Evolutionary conservation across 2,329 filamentous ascomycete species (phyloP), one percentile per base, ranked within the genome.

Genomic region (Neospermospora avenae): DNA sequence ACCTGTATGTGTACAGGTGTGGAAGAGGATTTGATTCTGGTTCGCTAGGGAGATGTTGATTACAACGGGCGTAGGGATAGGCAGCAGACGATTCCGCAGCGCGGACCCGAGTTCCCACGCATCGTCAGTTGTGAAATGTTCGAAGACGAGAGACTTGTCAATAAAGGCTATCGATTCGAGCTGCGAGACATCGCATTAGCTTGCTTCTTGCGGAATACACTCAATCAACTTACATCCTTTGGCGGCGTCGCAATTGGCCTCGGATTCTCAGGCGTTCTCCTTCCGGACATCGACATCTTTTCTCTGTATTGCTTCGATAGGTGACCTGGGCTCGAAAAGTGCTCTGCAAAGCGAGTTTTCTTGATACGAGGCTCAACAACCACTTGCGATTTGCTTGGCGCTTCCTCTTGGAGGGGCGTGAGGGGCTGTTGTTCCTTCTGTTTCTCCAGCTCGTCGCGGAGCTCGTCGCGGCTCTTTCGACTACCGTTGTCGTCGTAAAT

Each of bases 91-190:
- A 41, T 80, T 81, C 67, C 86, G 83, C 25, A 90, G 80, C 20
- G 85, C 80, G 64, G 81, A 81, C 60, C 87, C 87, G 3, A 90
- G 80, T 35, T 81, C 78, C 78, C 84, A 88, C 54, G 87, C 87
- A 67, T 88, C 85, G 24, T 81, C 75, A 57, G 80, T 77, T 1
- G 85, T 88, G 75, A 90, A 90, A 64, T 69, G 69, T 35, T 69
- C 64, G 57, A 72, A 68, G 24, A 69, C 59, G 18, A 73, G 63
- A 14, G 70, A 70, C 45, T 64, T 63, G 24, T 73, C 71, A 24
- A 70, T 69, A 28, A 61, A 63, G 10, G 67, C 59, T 44, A 73
- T 71, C 14, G 68, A 62, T 60, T 69, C 70, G 55, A 73, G 70
- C 71, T 73, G 25, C 34, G 45, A 51, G 42, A 49, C 35, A 28